phyloP scores from a whole-genome alignment of 1,284 basidiomycete genomes.

The Hortiboletus rubellus region DNA sequence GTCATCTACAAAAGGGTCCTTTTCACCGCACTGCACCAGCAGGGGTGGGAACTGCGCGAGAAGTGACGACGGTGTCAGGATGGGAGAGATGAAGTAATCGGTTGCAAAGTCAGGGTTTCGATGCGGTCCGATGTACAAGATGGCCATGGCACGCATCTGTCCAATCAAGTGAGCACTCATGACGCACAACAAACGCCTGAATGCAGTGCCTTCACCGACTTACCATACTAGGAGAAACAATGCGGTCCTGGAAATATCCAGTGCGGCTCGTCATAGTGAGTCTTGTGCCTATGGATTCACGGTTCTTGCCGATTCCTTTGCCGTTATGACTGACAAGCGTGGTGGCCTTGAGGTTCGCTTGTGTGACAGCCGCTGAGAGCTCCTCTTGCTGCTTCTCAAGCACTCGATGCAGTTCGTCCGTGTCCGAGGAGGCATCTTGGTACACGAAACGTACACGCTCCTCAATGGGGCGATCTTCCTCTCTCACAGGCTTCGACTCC shows the following conservation, averaged over 20 bases:
- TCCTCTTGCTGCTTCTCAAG: constrained; percentile 51
- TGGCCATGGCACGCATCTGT: constrained; percentile 98
- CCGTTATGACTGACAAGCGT: constrained; percentile 31
- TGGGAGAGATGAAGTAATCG: constrained; percentile 94
- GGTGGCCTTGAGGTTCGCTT: constrained; percentile 48
- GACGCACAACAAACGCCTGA: neutral
- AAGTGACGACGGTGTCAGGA: constrained; percentile 81
- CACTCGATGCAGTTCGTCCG: constrained; percentile 30
- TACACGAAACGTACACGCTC: constrained; percentile 61
- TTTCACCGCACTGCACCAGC: constrained; percentile 91
- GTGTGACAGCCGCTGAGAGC: constrained; percentile 48
- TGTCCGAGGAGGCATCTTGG: constrained; percentile 26
- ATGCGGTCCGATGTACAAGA: constrained; percentile 92
- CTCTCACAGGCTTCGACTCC: constrained; percentile 45
- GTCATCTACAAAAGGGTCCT: constrained; percentile 96
- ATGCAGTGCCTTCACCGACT: constrained; percentile 29
- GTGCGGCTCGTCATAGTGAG: constrained; percentile 96
- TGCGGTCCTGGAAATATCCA: constrained; percentile 91
- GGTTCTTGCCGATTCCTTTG: constrained; percentile 37
- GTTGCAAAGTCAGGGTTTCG: constrained; percentile 91
- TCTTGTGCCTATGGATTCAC: constrained; percentile 73
- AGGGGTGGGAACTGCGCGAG: constrained; percentile 93
- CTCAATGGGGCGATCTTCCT: constrained; percentile 62
- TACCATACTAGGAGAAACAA: constrained; percentile 91
- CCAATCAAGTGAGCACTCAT: constrained; percentile 10